Conservation (phyloP, 176 grass and related monocot genomes). For the Hordeum marinum region DNA sequence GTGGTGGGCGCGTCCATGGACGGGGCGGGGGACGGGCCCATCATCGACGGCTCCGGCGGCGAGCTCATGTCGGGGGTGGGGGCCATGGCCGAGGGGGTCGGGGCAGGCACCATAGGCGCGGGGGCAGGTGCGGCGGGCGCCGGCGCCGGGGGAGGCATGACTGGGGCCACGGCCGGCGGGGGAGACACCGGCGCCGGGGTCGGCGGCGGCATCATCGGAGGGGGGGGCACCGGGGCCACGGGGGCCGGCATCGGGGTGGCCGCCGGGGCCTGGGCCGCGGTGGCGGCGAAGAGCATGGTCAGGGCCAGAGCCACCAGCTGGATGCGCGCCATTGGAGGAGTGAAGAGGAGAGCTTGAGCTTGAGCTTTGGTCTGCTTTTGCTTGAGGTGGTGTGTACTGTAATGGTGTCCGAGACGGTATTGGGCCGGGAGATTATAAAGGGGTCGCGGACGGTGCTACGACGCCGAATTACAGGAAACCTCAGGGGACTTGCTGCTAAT, state of each 20-base stretch:
- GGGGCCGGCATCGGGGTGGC: constrained; percentile 37
- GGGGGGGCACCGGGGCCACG: constrained; percentile 24
- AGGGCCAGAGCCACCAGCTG: constrained; percentile 39
- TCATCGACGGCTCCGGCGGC: background rate
- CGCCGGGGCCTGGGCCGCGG: constrained; percentile 42
- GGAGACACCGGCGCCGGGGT: constrained; percentile 31
- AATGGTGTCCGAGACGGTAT: constrained; percentile 31
- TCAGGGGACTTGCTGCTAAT: background rate
- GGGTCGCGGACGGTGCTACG: background rate
- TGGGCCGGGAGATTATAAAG: constrained; percentile 33
- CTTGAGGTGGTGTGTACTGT: constrained; percentile 28
- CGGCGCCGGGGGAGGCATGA: constrained; percentile 21
- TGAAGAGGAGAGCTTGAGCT: background rate
- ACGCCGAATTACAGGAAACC: background rate
- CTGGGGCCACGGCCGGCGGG: background rate
- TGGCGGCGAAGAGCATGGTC: constrained; percentile 41
- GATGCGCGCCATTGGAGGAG: constrained; percentile 47
- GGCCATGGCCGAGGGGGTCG: background rate
- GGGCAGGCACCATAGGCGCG: background rate
- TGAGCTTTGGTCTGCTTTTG: constrained; percentile 1
- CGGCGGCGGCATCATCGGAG: constrained; percentile 17
- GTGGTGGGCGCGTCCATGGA: background rate
- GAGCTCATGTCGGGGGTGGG: constrained; percentile 21
- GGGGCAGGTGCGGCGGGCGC: background rate
- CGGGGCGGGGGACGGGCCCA: background rate